Base-by-base conservation (phyloP, 1,139 yeast genomes). In the Kodamaea derodonti region DNA sequence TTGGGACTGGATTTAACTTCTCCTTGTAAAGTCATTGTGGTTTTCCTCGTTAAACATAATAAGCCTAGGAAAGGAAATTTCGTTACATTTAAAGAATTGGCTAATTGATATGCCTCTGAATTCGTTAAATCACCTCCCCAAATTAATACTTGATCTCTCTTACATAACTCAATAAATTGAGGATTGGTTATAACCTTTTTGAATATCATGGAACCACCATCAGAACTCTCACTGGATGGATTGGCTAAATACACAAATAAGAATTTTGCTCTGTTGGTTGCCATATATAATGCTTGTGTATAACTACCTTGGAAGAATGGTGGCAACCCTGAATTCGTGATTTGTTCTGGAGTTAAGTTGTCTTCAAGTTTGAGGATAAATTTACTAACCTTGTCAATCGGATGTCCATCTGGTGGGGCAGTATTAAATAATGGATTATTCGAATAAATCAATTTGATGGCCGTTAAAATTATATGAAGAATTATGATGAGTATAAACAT, bases 61-160 rank as follows among this genome's bases (percentile, higher is more conserved):
- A 83, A 56, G 0, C 94, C 95, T 27, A 86, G 58, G 52, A 85
- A 84, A 9, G 98, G 98, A 50, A 83, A 82, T 43, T 77, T 75
- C 14, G 90, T 75, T 29, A 83, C 84, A 40, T 77, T 75, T 40
- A 90, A 71, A 31, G 84, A 77, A 51, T 83, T 81, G 0, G 95
- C 86, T 12, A 87, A 79, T 49, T 87, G 95, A 51, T 78, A 82
- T 1, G 94, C 86, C 57, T 92, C 97, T 11, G 88, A 78, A 41
- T 81, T 78, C 12, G 78, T 73, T 20, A 84, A 76, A 52, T 85
- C 84, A 7, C 97, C 96, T 24, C 94, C 95, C 97, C 97, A 92
- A 4, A 87, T 63, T 3, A 87, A 50, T 3, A 80, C 56, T 30
- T 43, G 45, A 7, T 47, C 48, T 72, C 65, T 34, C 71, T 45